phyloP scores from a whole-genome alignment of 2,329 filamentous ascomycete species.

The Diaporthe aspalathi region DNA sequence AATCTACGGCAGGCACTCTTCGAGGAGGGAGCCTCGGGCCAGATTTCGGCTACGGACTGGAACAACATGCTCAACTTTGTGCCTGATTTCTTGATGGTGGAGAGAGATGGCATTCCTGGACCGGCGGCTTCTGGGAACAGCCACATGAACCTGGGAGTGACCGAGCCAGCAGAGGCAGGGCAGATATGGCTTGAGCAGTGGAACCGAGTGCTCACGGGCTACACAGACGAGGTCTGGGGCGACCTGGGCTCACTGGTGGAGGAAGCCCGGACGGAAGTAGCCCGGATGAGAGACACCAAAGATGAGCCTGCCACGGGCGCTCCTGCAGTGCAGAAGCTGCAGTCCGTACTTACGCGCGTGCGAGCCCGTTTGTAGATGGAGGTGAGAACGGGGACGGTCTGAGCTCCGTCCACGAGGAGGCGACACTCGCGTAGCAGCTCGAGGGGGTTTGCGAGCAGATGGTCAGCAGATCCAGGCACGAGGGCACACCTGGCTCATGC shows the following conservation, averaged over 20 bases:
- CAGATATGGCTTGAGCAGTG: slow-evolving; percentile 65
- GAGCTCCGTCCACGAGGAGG: slow-evolving; percentile 22
- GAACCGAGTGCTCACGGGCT: slow-evolving; percentile 65
- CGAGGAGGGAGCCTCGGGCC: slow-evolving; percentile 39
- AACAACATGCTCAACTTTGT: slow-evolving; percentile 63
- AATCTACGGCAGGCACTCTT: slow-evolving; percentile 55
- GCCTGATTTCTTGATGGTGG: slow-evolving; percentile 54
- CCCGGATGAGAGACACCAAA: slow-evolving; percentile 50
- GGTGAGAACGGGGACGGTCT: slow-evolving; percentile 7
- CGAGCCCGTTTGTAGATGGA: slow-evolving; percentile 44
- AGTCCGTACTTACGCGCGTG: slow-evolving; percentile 54
- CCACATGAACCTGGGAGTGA: slow-evolving; percentile 52
- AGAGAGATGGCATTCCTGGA: slow-evolving; percentile 39
- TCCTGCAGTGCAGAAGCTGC: slow-evolving; percentile 53
- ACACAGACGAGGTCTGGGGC: slow-evolving; percentile 77
- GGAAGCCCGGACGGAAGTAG: slow-evolving; percentile 67
- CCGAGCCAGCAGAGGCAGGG: slow-evolving; percentile 53
- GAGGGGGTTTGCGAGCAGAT: not conserved
- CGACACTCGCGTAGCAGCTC: slow-evolving; percentile 26
- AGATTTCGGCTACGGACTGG: slow-evolving; percentile 50
- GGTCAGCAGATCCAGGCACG: slow-evolving; percentile 20
- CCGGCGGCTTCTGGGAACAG: slow-evolving; percentile 41
- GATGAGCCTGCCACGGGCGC: slow-evolving; percentile 45
- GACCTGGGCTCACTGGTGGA: slow-evolving; percentile 67
- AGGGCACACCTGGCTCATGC: slow-evolving; percentile 10